A percentile compares a stretch with the other conserved stretches of the same genome.
Conservation (phyloP, 2,329 filamentous ascomycete genomes). For the Penicillium thymicola region DNA sequence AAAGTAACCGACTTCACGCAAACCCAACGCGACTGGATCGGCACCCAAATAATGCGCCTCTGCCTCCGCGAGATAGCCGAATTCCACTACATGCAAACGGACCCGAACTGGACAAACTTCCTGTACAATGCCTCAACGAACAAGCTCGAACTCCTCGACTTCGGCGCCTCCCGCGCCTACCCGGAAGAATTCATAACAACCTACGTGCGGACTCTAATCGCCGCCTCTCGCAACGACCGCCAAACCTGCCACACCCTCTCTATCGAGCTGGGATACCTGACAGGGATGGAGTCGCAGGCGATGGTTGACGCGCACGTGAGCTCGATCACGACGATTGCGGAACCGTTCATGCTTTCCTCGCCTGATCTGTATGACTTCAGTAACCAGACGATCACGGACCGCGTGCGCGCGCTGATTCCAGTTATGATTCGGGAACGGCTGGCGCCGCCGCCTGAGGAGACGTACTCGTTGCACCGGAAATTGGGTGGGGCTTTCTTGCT, state of each 20-base stretch:
- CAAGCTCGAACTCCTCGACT: conserved; percentile 88
- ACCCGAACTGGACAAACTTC: conserved; percentile 99
- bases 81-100: conserved; percentile 98
- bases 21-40: conserved; percentile 89
- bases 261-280: conserved; percentile 81
- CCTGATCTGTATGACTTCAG: conserved; percentile 87
- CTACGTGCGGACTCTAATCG: conserved; percentile 77
- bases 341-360: conserved; percentile 76
- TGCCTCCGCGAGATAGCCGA: conserved; percentile 90
- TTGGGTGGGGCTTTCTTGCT: conserved; percentile 91
- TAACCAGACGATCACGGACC: conserved; percentile 93
- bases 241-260: conserved; percentile 64
- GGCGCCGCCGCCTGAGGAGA: conserved; percentile 92
- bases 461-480: conserved; percentile 92
- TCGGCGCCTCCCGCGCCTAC: conserved; percentile 86
- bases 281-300: conserved; percentile 75
- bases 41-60: conserved; percentile 85
- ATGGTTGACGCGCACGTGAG: conserved; percentile 93
- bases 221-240: conserved; percentile 70
- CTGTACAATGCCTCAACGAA: conserved; percentile 72
- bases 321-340: conserved; percentile 83
- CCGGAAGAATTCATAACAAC: conserved; percentile 73
- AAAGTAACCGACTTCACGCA: conserved; percentile 73
- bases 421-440: conserved; percentile 88
- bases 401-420: conserved; percentile 83